These are phyloP conservation scores for Phellopilus nigrolimitatus DNA, from an alignment of 1,284 basidiomycete genomes.

Conservation along the genomic window DNA sequence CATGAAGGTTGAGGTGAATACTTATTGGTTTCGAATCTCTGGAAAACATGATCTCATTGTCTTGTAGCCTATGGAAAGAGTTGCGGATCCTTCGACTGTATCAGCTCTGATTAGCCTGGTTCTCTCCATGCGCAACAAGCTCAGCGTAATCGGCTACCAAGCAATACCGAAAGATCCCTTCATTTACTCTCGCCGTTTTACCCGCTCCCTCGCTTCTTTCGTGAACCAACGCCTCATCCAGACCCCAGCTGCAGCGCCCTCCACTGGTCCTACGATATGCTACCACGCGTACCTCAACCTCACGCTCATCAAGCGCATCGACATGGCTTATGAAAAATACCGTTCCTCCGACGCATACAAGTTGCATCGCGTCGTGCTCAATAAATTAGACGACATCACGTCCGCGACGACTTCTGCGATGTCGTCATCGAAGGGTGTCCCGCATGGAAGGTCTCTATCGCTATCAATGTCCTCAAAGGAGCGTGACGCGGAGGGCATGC, in stretches of 20 bases:
- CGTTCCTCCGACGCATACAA: conserved; percentile 53
- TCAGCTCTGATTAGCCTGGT: conserved; percentile 65
- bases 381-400: conserved; percentile 43
- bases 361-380: conserved; percentile 54
- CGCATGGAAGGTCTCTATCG: conserved; percentile 11
- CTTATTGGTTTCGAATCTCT: not conserved
- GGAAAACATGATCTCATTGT: conserved; percentile 10
- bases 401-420: conserved; percentile 27
- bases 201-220: conserved; percentile 37
- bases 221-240: conserved; percentile 21
- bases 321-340: conserved; percentile 47
- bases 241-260: conserved; percentile 26
- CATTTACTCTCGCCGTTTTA: conserved; percentile 55
- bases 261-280: conserved; percentile 21
- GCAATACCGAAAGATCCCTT: conserved; percentile 72
- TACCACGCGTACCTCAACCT: conserved; percentile 36
- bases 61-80: conserved; percentile 59
- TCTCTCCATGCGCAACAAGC: conserved; percentile 59
- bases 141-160: conserved; percentile 50
- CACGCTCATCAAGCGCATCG: conserved; percentile 44
- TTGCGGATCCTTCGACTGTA: conserved; percentile 66
- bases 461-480: conserved; percentile 15
- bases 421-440: conserved; percentile 9
- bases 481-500: conserved; percentile 10
- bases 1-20: conserved; percentile 53